Percentiles rank a stretch among this genome's conserved stretches.
phyloP scores from a whole-genome alignment of 192 early-diverging fungal species.

The Piromyces sp. region DNA sequence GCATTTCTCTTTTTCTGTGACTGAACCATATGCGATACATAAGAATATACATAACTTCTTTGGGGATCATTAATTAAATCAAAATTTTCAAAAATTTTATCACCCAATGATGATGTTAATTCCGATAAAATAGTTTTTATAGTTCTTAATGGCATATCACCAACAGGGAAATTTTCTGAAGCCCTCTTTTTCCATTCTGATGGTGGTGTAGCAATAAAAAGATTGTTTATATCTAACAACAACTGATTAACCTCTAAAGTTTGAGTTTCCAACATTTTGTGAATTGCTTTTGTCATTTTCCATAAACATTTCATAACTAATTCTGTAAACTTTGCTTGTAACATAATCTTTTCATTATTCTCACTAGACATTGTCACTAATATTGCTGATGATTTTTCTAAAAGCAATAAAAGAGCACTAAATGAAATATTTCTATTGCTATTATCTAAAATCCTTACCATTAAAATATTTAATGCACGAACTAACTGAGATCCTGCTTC shows the following conservation, averaged over 20 bases:
- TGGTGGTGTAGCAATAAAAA: slow-evolving; percentile 66
- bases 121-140: slow-evolving; percentile 82
- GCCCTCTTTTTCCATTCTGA: slow-evolving; percentile 71
- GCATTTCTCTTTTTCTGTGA: slow-evolving; percentile 4
- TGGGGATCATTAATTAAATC: slow-evolving; percentile 41
- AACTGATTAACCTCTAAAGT: slow-evolving; percentile 46
- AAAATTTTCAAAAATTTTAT: slow-evolving; percentile 34
- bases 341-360: slow-evolving; percentile 6
- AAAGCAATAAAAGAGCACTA: slow-evolving; percentile 20
- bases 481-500: slow-evolving; percentile 40
- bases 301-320: slow-evolving; percentile 92
- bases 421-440: slow-evolving; percentile 58
- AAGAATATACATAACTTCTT: slow-evolving; percentile 47
- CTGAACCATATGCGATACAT: slow-evolving; percentile 16
- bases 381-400: neutral
- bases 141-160: slow-evolving; percentile 86
- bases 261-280: slow-evolving; percentile 41
- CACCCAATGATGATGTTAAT: slow-evolving; percentile 47
- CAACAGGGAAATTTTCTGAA: slow-evolving; percentile 46
- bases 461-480: slow-evolving; percentile 65
- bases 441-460: slow-evolving; percentile 82
- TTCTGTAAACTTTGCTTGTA: slow-evolving; percentile 62
- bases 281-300: slow-evolving; percentile 79
- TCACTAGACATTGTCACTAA: slow-evolving; percentile 10
- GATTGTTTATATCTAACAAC: slow-evolving; percentile 58